These are phyloP conservation scores for Mortierella sp. DNA, from an alignment of 371 early-diverging fungal genomes.

Conservation along the genomic window DNA sequence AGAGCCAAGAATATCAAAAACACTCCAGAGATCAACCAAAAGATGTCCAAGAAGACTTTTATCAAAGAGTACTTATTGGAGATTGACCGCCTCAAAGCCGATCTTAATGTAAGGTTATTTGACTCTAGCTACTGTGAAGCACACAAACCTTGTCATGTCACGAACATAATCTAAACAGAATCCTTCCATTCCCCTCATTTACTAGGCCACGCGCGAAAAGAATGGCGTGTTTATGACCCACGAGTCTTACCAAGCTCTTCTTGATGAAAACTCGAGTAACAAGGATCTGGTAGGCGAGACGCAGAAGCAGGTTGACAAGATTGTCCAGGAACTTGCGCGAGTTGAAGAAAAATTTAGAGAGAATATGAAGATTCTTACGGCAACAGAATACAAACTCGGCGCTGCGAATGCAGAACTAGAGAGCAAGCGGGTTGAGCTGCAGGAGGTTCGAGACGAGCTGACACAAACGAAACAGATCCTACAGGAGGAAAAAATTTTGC, in stretches of 20 bases:
- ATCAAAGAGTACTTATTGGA: conserved; percentile 76
- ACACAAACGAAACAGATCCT: conserved; percentile 49
- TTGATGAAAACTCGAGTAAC: conserved; percentile 66
- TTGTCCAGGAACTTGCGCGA: conserved; percentile 57
- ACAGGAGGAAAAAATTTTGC: conserved; percentile 48
- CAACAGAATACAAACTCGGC: conserved; percentile 57
- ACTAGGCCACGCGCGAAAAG: conserved; percentile 76
- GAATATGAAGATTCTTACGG: conserved; percentile 59
- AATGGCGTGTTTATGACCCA: conserved; percentile 80
- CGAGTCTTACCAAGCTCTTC: conserved; percentile 68
- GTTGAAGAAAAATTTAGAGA: conserved; percentile 60
- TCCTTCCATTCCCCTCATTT: background rate
- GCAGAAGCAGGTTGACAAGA: conserved; percentile 57
- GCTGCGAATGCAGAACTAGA: conserved; percentile 56
- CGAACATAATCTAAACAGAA: background rate
- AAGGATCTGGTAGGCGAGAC: conserved; percentile 72
- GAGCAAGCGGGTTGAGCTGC: conserved; percentile 44
- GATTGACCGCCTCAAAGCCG: conserved; percentile 58
- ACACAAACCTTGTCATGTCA: background rate
- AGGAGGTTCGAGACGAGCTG: conserved; percentile 53
- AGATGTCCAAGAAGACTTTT: conserved; percentile 80
- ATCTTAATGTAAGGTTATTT: conserved; percentile 43
- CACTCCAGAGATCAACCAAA: conserved; percentile 90
- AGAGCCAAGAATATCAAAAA: conserved; percentile 96
- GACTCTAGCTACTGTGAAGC: background rate